Conservation (phyloP, 2,329 filamentous ascomycete species). For the Hirsutella thompsonii region DNA sequence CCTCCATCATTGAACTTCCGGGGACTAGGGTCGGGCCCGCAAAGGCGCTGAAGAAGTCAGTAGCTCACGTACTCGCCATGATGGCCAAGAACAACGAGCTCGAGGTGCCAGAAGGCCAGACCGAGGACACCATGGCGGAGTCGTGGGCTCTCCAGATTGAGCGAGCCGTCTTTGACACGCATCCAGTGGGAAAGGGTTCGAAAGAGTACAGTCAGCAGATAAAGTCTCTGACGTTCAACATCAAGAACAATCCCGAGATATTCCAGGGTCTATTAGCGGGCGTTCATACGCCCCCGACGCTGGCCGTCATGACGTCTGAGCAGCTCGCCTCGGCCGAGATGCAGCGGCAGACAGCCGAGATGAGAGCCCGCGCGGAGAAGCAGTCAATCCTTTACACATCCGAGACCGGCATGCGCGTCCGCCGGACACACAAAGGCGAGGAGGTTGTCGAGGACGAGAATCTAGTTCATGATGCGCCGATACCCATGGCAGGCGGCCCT, state of each 20-base stretch:
- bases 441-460: conserved; percentile 73
- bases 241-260: conserved; percentile 77
- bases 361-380: conserved; percentile 68
- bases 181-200: conserved; percentile 30
- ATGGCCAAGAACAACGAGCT: conserved; percentile 55
- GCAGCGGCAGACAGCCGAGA: conserved; percentile 61
- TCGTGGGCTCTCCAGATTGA: conserved; percentile 70
- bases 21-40: conserved; percentile 55
- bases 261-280: conserved; percentile 62
- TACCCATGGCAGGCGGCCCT: conserved; percentile 12
- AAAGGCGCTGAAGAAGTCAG: conserved; percentile 55
- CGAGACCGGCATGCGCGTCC: conserved; percentile 58
- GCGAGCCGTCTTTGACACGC: conserved; percentile 48
- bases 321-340: conserved; percentile 88
- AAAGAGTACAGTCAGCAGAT: conserved; percentile 49
- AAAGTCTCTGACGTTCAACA: conserved; percentile 68
- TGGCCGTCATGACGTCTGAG: conserved; percentile 80
- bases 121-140: conserved; percentile 51
- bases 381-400: conserved; percentile 74
- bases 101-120: conserved; percentile 48
- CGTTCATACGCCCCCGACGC: conserved; percentile 56
- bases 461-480: conserved; percentile 22
- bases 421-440: conserved; percentile 89
- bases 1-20: conserved; percentile 41
- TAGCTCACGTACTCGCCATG: conserved; percentile 51